Conservation (phyloP, 495 filamentous ascomycete species). For the Lasiosphaeria hispida region DNA sequence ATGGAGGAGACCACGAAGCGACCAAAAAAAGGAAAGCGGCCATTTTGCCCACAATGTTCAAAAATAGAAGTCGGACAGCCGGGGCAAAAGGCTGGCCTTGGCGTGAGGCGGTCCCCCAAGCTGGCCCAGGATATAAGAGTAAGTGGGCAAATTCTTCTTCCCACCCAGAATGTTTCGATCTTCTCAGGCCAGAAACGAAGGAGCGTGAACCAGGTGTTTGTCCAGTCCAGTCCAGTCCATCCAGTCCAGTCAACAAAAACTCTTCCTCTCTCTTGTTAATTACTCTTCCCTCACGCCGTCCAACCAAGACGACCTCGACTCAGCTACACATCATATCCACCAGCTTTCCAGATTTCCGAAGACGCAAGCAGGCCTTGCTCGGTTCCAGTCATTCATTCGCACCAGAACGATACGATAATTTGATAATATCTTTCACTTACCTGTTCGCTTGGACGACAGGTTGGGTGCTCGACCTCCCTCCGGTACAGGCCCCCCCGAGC, state of each 20-base stretch:
- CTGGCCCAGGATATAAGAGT: constrained; percentile 49
- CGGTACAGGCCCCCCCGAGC: constrained; percentile 18
- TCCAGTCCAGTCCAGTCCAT: constrained; percentile 40
- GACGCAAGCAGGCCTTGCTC: constrained; percentile 56
- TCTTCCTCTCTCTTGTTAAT: constrained; percentile 37
- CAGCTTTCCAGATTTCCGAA: constrained; percentile 25
- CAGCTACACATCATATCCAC: constrained; percentile 12
- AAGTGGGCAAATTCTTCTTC: constrained; percentile 44
- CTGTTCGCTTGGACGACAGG: constrained; percentile 26
- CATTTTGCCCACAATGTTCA: constrained; percentile 37
- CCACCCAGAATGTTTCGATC: constrained; percentile 23
- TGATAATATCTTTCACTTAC: constrained; percentile 37
- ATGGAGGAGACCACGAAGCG: constrained; percentile 21
- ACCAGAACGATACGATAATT: constrained; percentile 36
- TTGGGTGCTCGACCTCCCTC: constrained; percentile 10
- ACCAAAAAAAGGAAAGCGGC: constrained; percentile 34
- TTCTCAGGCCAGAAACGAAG: constrained; percentile 34
- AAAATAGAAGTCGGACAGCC: constrained; percentile 39
- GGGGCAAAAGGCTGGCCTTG: constrained; percentile 5
- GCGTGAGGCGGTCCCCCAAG: constrained; percentile 9
- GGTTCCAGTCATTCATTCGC: constrained; percentile 50
- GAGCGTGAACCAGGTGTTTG: constrained; percentile 46
- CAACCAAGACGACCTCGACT: constrained; percentile 33
- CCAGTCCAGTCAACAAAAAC: constrained; percentile 33
- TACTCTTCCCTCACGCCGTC: constrained; percentile 34